Conservation (phyloP, 371 early-diverging fungal genomes). For the Mucor irregularis region DNA sequence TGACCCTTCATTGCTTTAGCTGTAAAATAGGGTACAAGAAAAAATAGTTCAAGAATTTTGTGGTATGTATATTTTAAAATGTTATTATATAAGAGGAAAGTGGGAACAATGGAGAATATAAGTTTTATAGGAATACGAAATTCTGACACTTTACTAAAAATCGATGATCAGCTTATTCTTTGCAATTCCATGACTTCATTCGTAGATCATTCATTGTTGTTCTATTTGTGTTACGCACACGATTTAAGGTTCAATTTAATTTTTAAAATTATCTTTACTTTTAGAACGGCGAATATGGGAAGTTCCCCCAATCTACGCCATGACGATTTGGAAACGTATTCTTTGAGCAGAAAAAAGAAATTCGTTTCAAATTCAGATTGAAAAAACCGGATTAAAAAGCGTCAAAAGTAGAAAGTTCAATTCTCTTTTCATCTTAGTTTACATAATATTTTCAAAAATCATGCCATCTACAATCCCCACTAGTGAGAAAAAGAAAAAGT, state of each 20-base stretch:
- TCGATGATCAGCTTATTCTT: too few species aligned
- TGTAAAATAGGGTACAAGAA: slow-evolving; percentile 24
- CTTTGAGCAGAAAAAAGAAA: background rate
- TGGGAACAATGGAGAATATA: background rate
- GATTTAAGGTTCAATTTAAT: background rate
- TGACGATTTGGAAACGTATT: slow-evolving; percentile 8
- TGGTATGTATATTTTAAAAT: background rate
- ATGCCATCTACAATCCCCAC: background rate
- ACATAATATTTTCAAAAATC: background rate
- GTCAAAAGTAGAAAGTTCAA: background rate
- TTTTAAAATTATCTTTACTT: background rate
- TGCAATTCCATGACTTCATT: slow-evolving; percentile 12
- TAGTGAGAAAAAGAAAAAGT: slow-evolving; percentile 5
- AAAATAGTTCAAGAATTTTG: slow-evolving; percentile 24
- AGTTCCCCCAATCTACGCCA: too few species aligned
- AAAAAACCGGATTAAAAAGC: background rate
- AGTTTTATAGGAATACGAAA: background rate
- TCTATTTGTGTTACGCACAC: background rate
- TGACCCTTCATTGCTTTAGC: slow-evolving; percentile 20
- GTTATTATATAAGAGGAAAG: background rate
- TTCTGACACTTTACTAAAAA: too few species aligned
- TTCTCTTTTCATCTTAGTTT: slow-evolving; percentile 4
- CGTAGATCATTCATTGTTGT: slow-evolving; percentile 4
- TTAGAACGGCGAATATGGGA: background rate
- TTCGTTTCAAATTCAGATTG: background rate